Evolutionary conservation across 768 basidiomycete species (phyloP).

Genomic region (Heimioporus sp.): DNA sequence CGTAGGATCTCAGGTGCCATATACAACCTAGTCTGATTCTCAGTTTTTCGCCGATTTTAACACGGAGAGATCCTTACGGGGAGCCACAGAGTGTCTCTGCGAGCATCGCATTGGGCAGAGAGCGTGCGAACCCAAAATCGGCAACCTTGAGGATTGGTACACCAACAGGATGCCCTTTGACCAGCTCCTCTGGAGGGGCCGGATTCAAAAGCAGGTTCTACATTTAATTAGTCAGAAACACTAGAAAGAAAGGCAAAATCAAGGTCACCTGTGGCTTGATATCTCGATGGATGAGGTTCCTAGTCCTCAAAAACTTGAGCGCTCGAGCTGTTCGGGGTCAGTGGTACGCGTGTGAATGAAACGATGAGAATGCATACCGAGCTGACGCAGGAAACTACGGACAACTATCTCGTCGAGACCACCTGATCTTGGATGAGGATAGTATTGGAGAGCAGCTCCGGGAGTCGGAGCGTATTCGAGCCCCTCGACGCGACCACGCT

Average conservation of each 20-base stretch:
- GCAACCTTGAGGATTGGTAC: slow-evolving; percentile 96
- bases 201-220: slow-evolving; percentile 91
- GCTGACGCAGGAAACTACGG: slow-evolving; percentile 87
- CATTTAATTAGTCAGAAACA: slow-evolving; percentile 5
- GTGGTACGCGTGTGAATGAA: not conserved
- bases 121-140: slow-evolving; percentile 97
- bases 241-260: not conserved
- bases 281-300: slow-evolving; percentile 93
- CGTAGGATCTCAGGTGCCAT: slow-evolving; percentile 99
- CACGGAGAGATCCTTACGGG: slow-evolving; percentile 57
- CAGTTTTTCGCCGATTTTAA: not conserved
- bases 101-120: slow-evolving; percentile 87
- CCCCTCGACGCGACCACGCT: slow-evolving; percentile 88
- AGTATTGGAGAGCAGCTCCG: slow-evolving; percentile 74
- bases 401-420: slow-evolving; percentile 90
- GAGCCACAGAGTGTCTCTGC: slow-evolving; percentile 98
- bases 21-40: slow-evolving; percentile 60
- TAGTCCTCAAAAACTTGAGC: slow-evolving; percentile 84
- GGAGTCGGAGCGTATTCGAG: slow-evolving; percentile 77
- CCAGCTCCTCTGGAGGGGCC: slow-evolving; percentile 74
- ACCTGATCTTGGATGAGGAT: slow-evolving; percentile 87
- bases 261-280: slow-evolving; percentile 85
- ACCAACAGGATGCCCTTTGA: slow-evolving; percentile 84
- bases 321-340: slow-evolving; percentile 70
- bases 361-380: slow-evolving; percentile 49